A percentile compares a stretch with the other conserved stretches of the same genome.
These are phyloP conservation scores for Talaromyces sp. DNA, from an alignment of 2,329 filamentous ascomycete genomes.

Conservation along the genomic window DNA sequence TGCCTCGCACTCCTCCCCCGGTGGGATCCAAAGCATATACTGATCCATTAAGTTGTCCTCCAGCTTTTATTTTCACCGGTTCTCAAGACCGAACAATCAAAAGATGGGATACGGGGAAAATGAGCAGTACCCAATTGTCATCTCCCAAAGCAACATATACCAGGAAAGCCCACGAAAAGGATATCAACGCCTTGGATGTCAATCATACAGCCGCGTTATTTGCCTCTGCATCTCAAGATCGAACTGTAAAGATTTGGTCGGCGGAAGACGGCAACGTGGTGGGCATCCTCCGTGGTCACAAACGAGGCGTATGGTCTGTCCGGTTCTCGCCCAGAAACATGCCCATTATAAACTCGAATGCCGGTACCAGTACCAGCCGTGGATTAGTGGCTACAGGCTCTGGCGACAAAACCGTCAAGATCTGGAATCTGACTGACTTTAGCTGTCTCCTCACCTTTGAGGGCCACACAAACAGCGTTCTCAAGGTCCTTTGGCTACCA, in stretches of 20 bases:
- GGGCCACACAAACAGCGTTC: conserved; percentile 89
- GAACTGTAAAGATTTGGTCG: conserved; percentile 96
- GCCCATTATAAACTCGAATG: conserved; percentile 68
- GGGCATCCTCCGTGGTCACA: conserved; percentile 86
- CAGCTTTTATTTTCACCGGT: conserved; percentile 79
- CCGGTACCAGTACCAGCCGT: conserved; percentile 64
- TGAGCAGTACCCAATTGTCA: conserved; percentile 46
- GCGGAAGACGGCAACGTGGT: conserved; percentile 82
- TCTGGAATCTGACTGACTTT: conserved; percentile 92
- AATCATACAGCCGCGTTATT: conserved; percentile 73
- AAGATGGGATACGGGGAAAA: conserved; percentile 74
- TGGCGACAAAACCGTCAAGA: conserved; percentile 91
- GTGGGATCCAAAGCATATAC: conserved; percentile 64
- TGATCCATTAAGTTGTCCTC: conserved; percentile 72
- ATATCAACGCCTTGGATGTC: conserved; percentile 91
- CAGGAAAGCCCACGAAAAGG: conserved; percentile 94
- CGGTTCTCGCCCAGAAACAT: conserved; percentile 78
- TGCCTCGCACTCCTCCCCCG: conserved; percentile 66
- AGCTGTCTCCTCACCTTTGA: conserved; percentile 90
- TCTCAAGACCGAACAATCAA: conserved; percentile 96
- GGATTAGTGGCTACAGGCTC: conserved; percentile 85
- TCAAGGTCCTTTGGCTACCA: conserved; percentile 87
- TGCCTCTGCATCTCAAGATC: conserved; percentile 93
- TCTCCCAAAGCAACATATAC: conserved; percentile 65
- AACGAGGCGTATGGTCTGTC: conserved; percentile 92